Percentiles rank a stretch among this genome's conserved stretches.
Conservation (phyloP, 176 grass and related monocot species). For the Raddia distichophylla region DNA sequence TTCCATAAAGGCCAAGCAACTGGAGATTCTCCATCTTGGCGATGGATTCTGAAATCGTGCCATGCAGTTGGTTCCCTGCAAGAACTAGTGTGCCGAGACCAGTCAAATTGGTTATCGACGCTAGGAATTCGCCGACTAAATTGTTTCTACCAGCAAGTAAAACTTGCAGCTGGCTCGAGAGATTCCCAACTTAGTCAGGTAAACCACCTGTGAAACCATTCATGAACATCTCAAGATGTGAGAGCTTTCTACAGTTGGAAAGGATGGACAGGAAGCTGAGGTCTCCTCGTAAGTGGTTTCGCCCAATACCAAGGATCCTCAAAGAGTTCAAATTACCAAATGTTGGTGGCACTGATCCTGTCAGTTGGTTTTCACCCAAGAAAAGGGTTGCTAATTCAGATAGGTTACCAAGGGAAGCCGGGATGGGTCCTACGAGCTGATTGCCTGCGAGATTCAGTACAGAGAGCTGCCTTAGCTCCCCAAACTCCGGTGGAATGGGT, state of each 20-base stretch:
- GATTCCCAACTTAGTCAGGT: too few species aligned
- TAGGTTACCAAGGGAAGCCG: not conserved
- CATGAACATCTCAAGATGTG: accelerated
- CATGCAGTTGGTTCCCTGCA: not conserved
- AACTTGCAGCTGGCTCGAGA: too few species aligned
- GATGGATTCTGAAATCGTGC: not conserved
- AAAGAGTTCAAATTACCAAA: not conserved
- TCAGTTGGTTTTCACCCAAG: not conserved
- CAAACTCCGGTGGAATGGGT: not conserved
- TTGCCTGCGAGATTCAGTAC: not conserved
- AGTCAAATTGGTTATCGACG: not conserved
- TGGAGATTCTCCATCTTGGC: not conserved
- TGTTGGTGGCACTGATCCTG: not conserved
- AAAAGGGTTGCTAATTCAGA: not conserved
- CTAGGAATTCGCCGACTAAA: not conserved
- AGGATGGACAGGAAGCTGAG: not conserved
- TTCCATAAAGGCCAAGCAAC: accelerated
- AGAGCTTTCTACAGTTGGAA: not conserved
- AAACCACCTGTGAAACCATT: not conserved
- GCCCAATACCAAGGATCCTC: accelerated
- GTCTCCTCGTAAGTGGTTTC: not conserved
- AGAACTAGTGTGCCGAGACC: not conserved
- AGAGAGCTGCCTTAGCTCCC: not conserved
- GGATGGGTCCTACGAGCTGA: not conserved
- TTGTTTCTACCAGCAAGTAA: not conserved